These are phyloP conservation scores for Boletus semigastroideus DNA, from an alignment of 1,284 basidiomycete genomes.

Conservation along the genomic window DNA sequence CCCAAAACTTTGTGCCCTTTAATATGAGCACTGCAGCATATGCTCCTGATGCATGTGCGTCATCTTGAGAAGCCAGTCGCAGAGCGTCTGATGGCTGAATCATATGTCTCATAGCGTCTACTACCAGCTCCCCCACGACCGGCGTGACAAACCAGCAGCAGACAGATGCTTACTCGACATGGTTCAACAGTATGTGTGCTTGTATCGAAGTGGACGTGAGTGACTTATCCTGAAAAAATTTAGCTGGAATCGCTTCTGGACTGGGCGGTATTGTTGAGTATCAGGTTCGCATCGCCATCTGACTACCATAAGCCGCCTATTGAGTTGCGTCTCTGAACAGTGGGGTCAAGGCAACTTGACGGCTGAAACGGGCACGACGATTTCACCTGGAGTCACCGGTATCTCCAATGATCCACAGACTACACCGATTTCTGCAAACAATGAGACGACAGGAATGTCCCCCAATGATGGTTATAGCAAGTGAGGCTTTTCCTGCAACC, in stretches of 20 bases:
- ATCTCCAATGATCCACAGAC: conserved; percentile 32
- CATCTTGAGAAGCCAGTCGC: neutral
- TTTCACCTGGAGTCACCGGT: conserved; percentile 33
- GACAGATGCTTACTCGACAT: conserved; percentile 50
- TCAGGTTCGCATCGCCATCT: conserved; percentile 42
- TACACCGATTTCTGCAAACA: conserved; percentile 34
- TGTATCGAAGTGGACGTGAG: neutral
- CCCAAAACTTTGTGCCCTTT: conserved; percentile 58
- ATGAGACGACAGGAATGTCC: conserved; percentile 43
- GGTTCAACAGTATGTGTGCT: conserved; percentile 44
- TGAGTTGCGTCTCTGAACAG: conserved; percentile 29
- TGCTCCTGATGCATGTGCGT: conserved; percentile 36
- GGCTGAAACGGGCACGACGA: conserved; percentile 40
- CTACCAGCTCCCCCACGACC: conserved; percentile 31
- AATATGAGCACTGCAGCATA: conserved; percentile 49
- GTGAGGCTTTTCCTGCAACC: conserved; percentile 21
- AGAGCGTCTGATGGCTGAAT: neutral
- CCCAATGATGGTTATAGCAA: conserved; percentile 64
- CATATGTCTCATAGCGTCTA: conserved; percentile 10
- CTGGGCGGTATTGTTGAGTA: conserved; percentile 56
- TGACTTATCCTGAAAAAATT: conserved; percentile 4
- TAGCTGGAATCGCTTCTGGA: conserved; percentile 44
- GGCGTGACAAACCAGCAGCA: conserved; percentile 53
- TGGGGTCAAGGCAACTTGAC: conserved; percentile 55
- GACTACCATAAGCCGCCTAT: neutral